These are phyloP conservation scores for Coniella vitis DNA, from an alignment of 2,329 filamentous ascomycete genomes.

Conservation along the genomic window DNA sequence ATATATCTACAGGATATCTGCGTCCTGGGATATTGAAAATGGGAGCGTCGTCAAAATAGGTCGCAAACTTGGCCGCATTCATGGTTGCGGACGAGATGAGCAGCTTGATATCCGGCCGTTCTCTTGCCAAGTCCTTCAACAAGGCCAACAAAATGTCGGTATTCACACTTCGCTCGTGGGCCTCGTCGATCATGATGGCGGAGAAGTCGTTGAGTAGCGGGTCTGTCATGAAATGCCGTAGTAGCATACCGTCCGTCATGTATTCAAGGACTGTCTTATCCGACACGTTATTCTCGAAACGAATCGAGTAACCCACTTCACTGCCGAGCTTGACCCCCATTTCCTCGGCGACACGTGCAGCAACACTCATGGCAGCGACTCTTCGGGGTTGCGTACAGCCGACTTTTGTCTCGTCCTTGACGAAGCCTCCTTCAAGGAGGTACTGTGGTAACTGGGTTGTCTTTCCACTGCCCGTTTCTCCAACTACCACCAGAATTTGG, in stretches of 20 bases:
- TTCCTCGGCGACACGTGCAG: conserved; percentile 91
- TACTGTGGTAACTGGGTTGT: conserved; percentile 95
- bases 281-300: conserved; percentile 87
- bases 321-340: conserved; percentile 84
- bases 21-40: conserved; percentile 93
- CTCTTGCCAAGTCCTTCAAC: conserved; percentile 79
- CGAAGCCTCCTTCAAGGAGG: conserved; percentile 84
- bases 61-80: conserved; percentile 85
- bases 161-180: conserved; percentile 86
- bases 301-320: conserved; percentile 90
- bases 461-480: conserved; percentile 92
- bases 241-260: conserved; percentile 94
- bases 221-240: conserved; percentile 84
- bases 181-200: conserved; percentile 93
- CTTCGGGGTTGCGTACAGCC: conserved; percentile 91
- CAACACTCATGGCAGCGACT: conserved; percentile 96
- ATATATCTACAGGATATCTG: conserved; percentile 82
- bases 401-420: conserved; percentile 75
- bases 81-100: conserved; percentile 93
- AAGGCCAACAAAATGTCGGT: conserved; percentile 87
- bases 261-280: conserved; percentile 92
- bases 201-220: conserved; percentile 78
- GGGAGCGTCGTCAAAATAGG: conserved; percentile 86
- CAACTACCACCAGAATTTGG: conserved; percentile 86
- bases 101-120: conserved; percentile 78